Evolutionary conservation across 306 rosid species (phyloP), one percentile per base, ranked within the genome.

Genomic region (Dalbergia oliveri): DNA sequence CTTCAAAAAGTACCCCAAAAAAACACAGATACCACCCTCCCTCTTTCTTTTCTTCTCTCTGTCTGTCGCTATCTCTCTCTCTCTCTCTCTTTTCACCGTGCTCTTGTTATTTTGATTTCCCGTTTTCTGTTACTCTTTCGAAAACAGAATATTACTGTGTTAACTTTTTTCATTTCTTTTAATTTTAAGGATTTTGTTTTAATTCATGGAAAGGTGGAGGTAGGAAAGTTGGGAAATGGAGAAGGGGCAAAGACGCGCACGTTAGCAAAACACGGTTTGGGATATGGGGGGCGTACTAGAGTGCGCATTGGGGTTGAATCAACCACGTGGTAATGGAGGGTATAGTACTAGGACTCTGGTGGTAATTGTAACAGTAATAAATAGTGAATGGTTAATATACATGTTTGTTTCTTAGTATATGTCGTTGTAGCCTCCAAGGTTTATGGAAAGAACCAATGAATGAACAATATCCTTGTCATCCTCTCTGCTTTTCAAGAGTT

Each of bases 1-100:
- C 77, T 85, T 75, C 73, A 75, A 87, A 86, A 82, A 84, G 92
- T 76, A 80, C 76, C 82, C 81, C n/a, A n/a, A 58, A 69, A 78
- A 83, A 77, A 44, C 78, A 65, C 77, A 83, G 79, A 72, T n/a
- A 37, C 70, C 31, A 19, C 54, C 54, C 53, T 9, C 50, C 5
- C 61, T 69, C 37, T 76, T 44, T 75, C 59, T 11, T 62, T 75
- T 53, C 56, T 34, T 66, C n/a, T 5, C 23, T 72, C 62, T 82
- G 14, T 76, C 56, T 73, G 82, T 87, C 84, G 60, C 80, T 76
- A 11, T 72, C 81, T 69, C 54, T 60, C 11, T 59, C 5, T 66
- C 80, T 49, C 54, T n/a, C 50, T 69, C 75, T 54, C 61, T 16
- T 26, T 15, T n/a, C 34, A 34, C 47, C 39, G 14, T 59, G 68